Evolutionary conservation across 139 green algal species (phyloP), one percentile per base, ranked within the genome.

Genomic region (Monoraphidium neglectum): DNA sequence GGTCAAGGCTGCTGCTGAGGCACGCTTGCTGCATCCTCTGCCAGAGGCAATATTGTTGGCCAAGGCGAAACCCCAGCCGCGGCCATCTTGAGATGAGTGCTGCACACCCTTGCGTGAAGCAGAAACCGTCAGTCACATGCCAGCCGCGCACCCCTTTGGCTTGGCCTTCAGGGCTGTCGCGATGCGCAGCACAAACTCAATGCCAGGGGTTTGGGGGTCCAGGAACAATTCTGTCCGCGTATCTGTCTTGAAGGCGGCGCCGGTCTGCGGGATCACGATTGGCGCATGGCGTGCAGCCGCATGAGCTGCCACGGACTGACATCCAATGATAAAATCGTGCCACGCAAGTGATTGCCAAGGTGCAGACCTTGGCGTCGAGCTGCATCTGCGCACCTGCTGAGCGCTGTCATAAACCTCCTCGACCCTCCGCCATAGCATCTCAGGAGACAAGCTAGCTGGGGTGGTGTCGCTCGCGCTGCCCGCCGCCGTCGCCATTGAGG

Each of bases 161-260:
- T 96, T 96, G 65, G 87, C 79, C 26, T 86, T 83, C 16, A 96
- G 81, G 21, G 87, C 78, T 0, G 71, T 70, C 0, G 89, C 90
- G n/a, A 94, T 76, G 13, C 87, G 77, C 30, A 96, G 65, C 47
- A 96, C 87, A 71, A 83, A 84, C 13, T 72, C 68, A 0, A 84
- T 40, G 47, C 73, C 73, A 46, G 26, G 46, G 30, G 71, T 49
- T 3, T 59, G 28, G 32, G 54, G 68, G 36, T 46, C 28, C 13
- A 54, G 69, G 15, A 47, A 33, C 68, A 63, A 47, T 6, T 37
- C 30, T 18, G 66, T 59, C 60, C 68, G 51, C 3, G 73, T 79
- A 12, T 79, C 73, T 38, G 64, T 72, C 35, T 79, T 79, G 47
- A 51, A 73, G 18, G 73, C 73, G 33, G 73, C 73, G 32, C 73